These are phyloP conservation scores for Dothideomycetidae sp. DNA, from an alignment of 2,329 filamentous ascomycete species.

Conservation along the genomic window DNA sequence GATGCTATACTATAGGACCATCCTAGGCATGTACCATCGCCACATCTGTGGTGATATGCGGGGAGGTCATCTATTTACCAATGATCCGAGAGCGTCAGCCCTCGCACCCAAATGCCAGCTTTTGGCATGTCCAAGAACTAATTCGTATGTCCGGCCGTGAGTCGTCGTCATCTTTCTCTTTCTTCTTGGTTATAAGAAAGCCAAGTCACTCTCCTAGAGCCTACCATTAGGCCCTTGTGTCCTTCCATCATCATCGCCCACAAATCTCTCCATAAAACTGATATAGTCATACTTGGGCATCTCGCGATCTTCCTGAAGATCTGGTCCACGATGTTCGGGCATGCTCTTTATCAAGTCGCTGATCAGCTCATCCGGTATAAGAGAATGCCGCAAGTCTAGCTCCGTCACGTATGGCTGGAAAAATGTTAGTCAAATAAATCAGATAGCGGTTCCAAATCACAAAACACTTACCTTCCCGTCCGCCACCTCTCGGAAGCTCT, in stretches of 20 bases:
- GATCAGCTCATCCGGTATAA: slow-evolving; percentile 94
- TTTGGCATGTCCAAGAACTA: too few species aligned
- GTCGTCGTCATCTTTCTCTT: too few species aligned
- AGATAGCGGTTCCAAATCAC: too few species aligned
- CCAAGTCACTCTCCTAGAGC: slow-evolving; percentile 6
- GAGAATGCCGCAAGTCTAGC: slow-evolving; percentile 83
- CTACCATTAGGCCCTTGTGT: slow-evolving; percentile 8
- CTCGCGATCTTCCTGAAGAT: slow-evolving; percentile 71
- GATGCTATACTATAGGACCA: too few species aligned
- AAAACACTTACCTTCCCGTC: slow-evolving; percentile 60
- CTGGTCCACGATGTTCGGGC: slow-evolving; percentile 69
- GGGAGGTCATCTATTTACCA: too few species aligned
- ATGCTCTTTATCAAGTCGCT: slow-evolving; percentile 81
- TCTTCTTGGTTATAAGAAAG: slow-evolving; percentile 4
- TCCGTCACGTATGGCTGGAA: slow-evolving; percentile 81
- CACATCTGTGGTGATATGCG: too few species aligned
- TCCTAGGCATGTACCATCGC: too few species aligned
- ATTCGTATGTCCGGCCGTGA: too few species aligned
- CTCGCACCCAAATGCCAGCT: too few species aligned
- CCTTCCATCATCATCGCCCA: slow-evolving; percentile 16
- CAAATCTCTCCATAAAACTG: slow-evolving; percentile 75
- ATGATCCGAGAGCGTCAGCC: too few species aligned
- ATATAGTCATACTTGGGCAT: slow-evolving; percentile 91
- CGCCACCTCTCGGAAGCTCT: slow-evolving; percentile 92
- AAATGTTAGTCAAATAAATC: background rate